Conservation (phyloP, 176 grass and related monocot genomes). For the Raddia guianensis region DNA sequence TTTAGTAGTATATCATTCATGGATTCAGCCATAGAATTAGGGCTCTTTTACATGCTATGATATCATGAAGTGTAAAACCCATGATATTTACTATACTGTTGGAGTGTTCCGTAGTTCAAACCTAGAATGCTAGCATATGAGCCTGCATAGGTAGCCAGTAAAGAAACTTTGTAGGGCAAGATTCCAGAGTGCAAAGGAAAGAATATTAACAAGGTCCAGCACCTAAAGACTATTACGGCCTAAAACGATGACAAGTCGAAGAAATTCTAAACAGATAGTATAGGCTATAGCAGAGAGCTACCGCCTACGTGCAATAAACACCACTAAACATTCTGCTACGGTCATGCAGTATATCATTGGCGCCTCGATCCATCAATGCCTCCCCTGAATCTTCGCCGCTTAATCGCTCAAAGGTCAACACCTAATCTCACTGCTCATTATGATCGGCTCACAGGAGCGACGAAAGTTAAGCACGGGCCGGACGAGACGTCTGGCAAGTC, state of each 20-base stretch:
- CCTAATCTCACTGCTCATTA: conserved; percentile 41
- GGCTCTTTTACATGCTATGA: too few relatives aligned
- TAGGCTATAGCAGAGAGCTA: not conserved
- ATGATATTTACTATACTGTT: too few relatives aligned
- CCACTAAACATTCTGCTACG: conserved; percentile 9
- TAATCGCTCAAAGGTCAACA: conserved; percentile 52
- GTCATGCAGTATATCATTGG: conserved; percentile 38
- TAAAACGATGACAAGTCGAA: not conserved
- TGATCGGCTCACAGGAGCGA: conserved; percentile 19
- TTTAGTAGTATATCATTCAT: not conserved
- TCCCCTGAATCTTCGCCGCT: conserved; percentile 64
- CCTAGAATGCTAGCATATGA: not conserved
- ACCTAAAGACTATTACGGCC: conserved; percentile 17
- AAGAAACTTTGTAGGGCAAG: conserved; percentile 7
- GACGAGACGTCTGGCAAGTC: not conserved
- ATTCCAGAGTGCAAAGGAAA: conserved; percentile 21
- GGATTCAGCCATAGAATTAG: not conserved
- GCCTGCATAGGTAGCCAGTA: not conserved
- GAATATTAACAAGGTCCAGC: not conserved
- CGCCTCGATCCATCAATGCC: conserved; percentile 34
- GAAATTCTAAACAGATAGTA: conserved; percentile 1
- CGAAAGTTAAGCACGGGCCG: not conserved
- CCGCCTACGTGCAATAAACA: not conserved
- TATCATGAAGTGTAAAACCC: too few relatives aligned
- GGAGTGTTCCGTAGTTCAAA: not conserved